Evolutionary conservation across 2,329 filamentous ascomycete species (phyloP).

Genomic region (Colletotrichum scovillei): DNA sequence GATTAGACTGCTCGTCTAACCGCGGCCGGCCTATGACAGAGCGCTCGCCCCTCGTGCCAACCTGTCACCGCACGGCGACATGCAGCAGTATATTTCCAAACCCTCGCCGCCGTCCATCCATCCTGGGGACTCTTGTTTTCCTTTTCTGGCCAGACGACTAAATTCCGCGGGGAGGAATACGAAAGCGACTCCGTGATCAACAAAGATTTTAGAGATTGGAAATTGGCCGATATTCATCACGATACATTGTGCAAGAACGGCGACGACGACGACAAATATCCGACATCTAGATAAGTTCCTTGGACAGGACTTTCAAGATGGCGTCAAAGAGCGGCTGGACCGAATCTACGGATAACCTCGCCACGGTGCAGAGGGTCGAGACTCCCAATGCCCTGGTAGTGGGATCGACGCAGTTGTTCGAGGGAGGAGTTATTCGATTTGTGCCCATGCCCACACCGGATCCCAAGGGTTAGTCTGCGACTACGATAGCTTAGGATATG

Average conservation of each 20-base stretch:
- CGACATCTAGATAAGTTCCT: background rate
- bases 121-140: background rate
- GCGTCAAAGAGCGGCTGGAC: constrained; percentile 35
- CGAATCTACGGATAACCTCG: constrained; percentile 39
- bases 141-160: constrained; percentile 12
- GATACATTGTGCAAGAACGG: background rate
- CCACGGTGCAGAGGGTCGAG: constrained; percentile 34
- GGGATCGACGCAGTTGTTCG: constrained; percentile 41
- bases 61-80: constrained; percentile 23
- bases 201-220: background rate
- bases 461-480: constrained; percentile 41
- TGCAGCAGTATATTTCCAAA: constrained; percentile 31
- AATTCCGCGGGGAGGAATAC: constrained; percentile 33
- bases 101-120: constrained; percentile 8
- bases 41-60: constrained; percentile 29
- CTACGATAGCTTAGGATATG: background rate
- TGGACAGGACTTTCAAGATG: constrained; percentile 29
- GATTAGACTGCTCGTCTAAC: constrained; percentile 33
- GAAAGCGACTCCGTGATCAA: constrained; percentile 6
- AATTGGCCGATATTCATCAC: background rate
- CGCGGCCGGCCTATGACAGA: constrained; percentile 32
- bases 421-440: constrained; percentile 37
- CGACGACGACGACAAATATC: constrained; percentile 5
- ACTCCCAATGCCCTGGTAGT: constrained; percentile 39
- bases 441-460: constrained; percentile 45